Conservation (phyloP, 768 basidiomycete genomes). For the Hypsizygus marmoreus region DNA sequence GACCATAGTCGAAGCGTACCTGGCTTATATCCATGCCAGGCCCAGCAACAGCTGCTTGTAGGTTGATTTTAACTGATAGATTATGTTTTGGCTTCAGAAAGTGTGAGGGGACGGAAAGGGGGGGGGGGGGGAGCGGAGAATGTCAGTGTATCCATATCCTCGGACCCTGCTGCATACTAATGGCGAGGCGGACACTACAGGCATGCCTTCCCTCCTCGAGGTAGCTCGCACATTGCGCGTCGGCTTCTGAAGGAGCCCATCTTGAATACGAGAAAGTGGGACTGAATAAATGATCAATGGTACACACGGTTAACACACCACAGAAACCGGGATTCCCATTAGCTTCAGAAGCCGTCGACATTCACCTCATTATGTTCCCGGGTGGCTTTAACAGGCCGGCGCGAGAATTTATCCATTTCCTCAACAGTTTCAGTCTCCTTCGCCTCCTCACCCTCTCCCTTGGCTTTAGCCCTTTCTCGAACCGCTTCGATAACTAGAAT, state of each 20-base stretch:
- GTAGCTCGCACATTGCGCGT: slow-evolving; percentile 99
- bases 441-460: slow-evolving; percentile 93
- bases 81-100: slow-evolving; percentile 96
- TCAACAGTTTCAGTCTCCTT: slow-evolving; percentile 95
- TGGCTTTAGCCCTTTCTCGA: slow-evolving; percentile 89
- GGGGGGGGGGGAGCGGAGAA: slow-evolving; percentile 92
- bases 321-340: slow-evolving; percentile 96
- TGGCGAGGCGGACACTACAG: slow-evolving; percentile 27
- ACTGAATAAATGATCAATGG: neutral
- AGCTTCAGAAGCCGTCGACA: slow-evolving; percentile 82
- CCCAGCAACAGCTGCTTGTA: slow-evolving; percentile 82
- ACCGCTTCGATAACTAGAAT: slow-evolving; percentile 92
- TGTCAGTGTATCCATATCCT: slow-evolving; percentile 99
- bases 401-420: slow-evolving; percentile 87
- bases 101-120: slow-evolving; percentile 92
- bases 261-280: slow-evolving; percentile 2
- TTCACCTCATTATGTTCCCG: slow-evolving; percentile 95
- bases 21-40: slow-evolving; percentile 91
- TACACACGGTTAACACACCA: slow-evolving; percentile 76
- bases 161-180: slow-evolving; percentile 97
- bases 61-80: slow-evolving; percentile 90
- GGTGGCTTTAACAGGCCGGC: slow-evolving; percentile 93
- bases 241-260: slow-evolving; percentile 95
- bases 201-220: slow-evolving; percentile 87
- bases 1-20: slow-evolving; percentile 39